Evolutionary conservation across 768 basidiomycete genomes (phyloP).

Genomic region (Galerina marginata): DNA sequence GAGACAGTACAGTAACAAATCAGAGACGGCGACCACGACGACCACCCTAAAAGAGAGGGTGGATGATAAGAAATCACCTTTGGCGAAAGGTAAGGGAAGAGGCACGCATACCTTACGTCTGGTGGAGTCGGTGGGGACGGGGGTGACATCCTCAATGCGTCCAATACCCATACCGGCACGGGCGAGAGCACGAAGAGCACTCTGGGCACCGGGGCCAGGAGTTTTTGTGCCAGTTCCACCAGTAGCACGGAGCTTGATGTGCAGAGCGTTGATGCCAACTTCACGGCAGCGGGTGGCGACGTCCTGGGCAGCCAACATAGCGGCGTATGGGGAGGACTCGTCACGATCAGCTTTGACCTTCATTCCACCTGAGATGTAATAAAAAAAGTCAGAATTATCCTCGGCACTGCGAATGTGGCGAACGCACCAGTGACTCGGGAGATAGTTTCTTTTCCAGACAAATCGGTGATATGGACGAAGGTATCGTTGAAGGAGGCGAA

Average conservation of each 20-base stretch:
- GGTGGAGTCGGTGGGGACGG: slow-evolving; percentile 96
- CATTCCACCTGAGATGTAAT: slow-evolving; percentile 78
- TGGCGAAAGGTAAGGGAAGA: slow-evolving; percentile 2
- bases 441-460: slow-evolving; percentile 99
- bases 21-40: slow-evolving; percentile 97
- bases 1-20: slow-evolving; percentile 31
- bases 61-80: background rate
- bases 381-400: background rate
- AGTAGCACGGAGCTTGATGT: slow-evolving; percentile 98
- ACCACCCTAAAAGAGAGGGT: slow-evolving; percentile 76
- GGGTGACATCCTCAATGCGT: slow-evolving; percentile 97
- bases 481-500: slow-evolving; percentile 99
- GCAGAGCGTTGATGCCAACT: slow-evolving; percentile 97
- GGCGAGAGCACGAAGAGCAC: slow-evolving; percentile 96
- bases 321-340: slow-evolving; percentile 96
- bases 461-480: slow-evolving; percentile 98
- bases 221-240: slow-evolving; percentile 99
- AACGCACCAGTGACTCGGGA: slow-evolving; percentile 92
- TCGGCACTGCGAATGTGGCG: background rate
- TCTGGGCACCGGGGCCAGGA: slow-evolving; percentile 98
- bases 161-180: slow-evolving; percentile 99
- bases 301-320: slow-evolving; percentile 98
- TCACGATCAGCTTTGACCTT: slow-evolving; percentile 99
- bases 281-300: slow-evolving; percentile 96
- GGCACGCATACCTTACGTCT: slow-evolving; percentile 81